phyloP scores from a whole-genome alignment of 192 early-diverging fungal species.

The Entomortierella beljakovae region DNA sequence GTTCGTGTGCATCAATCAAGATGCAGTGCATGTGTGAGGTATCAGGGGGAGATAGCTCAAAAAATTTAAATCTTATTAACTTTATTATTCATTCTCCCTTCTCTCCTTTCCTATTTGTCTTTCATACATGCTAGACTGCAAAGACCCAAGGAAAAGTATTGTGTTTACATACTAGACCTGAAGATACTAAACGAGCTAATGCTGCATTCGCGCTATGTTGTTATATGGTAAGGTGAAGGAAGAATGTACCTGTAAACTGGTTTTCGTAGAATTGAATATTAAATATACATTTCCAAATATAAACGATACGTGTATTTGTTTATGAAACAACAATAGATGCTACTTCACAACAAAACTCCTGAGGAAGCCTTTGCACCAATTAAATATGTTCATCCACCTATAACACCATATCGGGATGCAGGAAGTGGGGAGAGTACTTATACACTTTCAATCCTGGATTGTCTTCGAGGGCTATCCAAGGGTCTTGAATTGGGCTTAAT shows the following conservation, averaged over 20 bases:
- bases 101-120: background rate
- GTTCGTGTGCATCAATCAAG: too few species aligned
- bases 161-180: slow-evolving; percentile 64
- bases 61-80: too few species aligned
- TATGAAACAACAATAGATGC: slow-evolving; percentile 61
- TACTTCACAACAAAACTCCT: slow-evolving; percentile 68
- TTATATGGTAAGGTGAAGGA: slow-evolving; percentile 68
- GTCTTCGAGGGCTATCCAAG: slow-evolving; percentile 71
- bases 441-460: slow-evolving; percentile 74
- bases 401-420: slow-evolving; percentile 78
- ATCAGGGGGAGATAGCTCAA: too few species aligned
- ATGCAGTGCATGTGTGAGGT: too few species aligned
- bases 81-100: background rate
- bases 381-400: slow-evolving; percentile 56
- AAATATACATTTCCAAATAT: background rate
- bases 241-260: background rate
- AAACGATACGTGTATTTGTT: too few species aligned
- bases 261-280: background rate
- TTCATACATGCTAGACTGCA: slow-evolving; percentile 55
- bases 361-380: slow-evolving; percentile 71
- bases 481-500: slow-evolving; percentile 69
- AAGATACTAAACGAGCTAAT: slow-evolving; percentile 73
- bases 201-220: slow-evolving; percentile 73
- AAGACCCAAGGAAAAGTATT: slow-evolving; percentile 62
- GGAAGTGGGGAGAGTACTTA: slow-evolving; percentile 75